Evolutionary conservation across 73 alveolate genomes (phyloP), one percentile per base, ranked within the genome.

Genomic region (Paramecium primaurelia): DNA sequence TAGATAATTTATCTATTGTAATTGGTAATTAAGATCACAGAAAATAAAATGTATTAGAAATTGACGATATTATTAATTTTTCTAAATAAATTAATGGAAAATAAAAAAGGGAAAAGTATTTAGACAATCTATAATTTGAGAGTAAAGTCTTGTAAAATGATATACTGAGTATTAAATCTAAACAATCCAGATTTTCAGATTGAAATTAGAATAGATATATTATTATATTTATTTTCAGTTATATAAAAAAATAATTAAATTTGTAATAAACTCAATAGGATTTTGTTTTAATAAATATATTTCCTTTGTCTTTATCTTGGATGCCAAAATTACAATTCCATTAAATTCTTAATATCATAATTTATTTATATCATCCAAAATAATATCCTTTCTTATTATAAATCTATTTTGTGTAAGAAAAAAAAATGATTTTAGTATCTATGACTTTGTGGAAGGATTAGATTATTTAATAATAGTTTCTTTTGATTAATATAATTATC

Each of bases 331-430:
- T 22, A 22, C 0, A 22, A 93, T 92, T 34, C 96, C 96, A 10
- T 69, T 58, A 42, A 92, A 93, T 45, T 92, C 94, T 58, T 71
- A 58, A 32, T 80, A 80, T 8, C 92, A 91, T 37, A 93, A 86
- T 73, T 80, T 93, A 59, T 93, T 93, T 11, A 95, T 91, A 44
- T 93, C 92, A 58, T 92, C 92, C 95, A 95, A 93, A 16, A 75
- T 26, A 11, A 64, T 8, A 42, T 80, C 91, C 22, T 54, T 80
- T 14, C 88, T 75, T 30, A 75, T 30, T 38, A 32, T 32, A 64
- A 36, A 38, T 38, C 88, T 30, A 54, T 54, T 54, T n/a, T 6
- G 20, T 38, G 8, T 14, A 75, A 12, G 37, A 80, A 20, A 86
- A 71, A 51, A 64, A 22, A 68, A 71, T 64, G 28, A 42, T 49